Conservation (phyloP, 495 filamentous ascomycete species). For the Apiosordaria backusii region DNA sequence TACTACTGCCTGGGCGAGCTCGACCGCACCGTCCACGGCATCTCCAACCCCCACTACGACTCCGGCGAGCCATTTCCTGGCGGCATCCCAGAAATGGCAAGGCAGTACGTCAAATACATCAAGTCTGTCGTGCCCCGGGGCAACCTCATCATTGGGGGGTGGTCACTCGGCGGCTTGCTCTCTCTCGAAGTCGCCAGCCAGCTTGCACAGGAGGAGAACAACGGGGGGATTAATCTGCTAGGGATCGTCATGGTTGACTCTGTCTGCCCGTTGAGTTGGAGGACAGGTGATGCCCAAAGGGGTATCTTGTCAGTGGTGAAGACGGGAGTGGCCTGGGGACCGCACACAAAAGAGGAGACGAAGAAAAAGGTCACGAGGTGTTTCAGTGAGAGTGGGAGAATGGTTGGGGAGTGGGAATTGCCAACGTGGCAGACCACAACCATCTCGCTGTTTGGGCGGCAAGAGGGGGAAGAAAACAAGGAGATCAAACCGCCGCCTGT, state of each 20-base stretch:
- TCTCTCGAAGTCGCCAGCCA: slow-evolving; percentile 40
- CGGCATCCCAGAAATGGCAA: slow-evolving; percentile 38
- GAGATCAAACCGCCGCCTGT: slow-evolving; percentile 28
- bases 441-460: background rate
- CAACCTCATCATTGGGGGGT: slow-evolving; percentile 38
- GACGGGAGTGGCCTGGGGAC: slow-evolving; percentile 29
- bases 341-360: slow-evolving; percentile 36
- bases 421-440: slow-evolving; percentile 31
- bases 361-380: slow-evolving; percentile 32
- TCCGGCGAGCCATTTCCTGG: slow-evolving; percentile 27
- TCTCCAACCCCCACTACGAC: slow-evolving; percentile 37
- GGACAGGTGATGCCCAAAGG: background rate
- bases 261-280: slow-evolving; percentile 29
- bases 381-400: slow-evolving; percentile 37
- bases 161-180: slow-evolving; percentile 45
- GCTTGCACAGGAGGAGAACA: slow-evolving; percentile 24
- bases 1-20: slow-evolving; percentile 39
- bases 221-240: slow-evolving; percentile 23
- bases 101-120: slow-evolving; percentile 32
- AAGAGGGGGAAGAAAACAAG: background rate
- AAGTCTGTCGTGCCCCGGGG: slow-evolving; percentile 29
- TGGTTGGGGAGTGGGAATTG: slow-evolving; percentile 36
- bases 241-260: slow-evolving; percentile 48
- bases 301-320: slow-evolving; percentile 16
- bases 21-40: slow-evolving; percentile 34